These are phyloP conservation scores for Babesia bovis DNA, from an alignment of 169 alveolate genomes.

Conservation along the genomic window DNA sequence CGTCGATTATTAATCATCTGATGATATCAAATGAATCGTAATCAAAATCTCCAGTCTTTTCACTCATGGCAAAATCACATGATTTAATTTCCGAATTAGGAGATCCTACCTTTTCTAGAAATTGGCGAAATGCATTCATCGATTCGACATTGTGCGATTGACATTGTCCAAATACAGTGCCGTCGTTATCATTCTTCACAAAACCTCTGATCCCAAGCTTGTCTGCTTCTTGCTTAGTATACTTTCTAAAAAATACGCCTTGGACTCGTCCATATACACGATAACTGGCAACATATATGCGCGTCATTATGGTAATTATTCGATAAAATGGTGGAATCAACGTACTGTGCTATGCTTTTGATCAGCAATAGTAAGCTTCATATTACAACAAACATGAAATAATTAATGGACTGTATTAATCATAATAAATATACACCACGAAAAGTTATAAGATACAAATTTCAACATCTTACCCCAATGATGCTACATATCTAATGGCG, in stretches of 20 bases:
- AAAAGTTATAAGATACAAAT: no score
- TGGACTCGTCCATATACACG: constrained; percentile 58
- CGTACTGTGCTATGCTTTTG: no score
- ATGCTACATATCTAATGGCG: no score
- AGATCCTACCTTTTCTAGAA: constrained; percentile 69
- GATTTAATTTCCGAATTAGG: constrained; percentile 71
- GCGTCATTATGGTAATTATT: background rate
- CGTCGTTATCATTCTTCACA: constrained; percentile 70
- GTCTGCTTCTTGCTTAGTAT: constrained; percentile 74
- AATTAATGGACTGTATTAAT: no score
- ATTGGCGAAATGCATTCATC: constrained; percentile 62
- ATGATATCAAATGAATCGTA: constrained; percentile 45
- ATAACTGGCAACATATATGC: constrained; percentile 26
- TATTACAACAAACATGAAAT: no score
- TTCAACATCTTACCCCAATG: no score
- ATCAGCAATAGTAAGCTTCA: no score
- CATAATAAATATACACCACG: no score
- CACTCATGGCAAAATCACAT: constrained; percentile 65
- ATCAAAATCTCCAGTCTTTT: constrained; percentile 21
- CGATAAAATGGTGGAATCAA: no score
- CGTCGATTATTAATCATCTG: background rate
- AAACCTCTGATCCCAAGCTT: constrained; percentile 72
- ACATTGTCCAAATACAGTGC: constrained; percentile 73
- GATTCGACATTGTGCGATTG: constrained; percentile 56
- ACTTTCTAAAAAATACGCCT: constrained; percentile 76